Conservation (phyloP, 2,329 filamentous ascomycete species). For the Claviceps citrina region DNA sequence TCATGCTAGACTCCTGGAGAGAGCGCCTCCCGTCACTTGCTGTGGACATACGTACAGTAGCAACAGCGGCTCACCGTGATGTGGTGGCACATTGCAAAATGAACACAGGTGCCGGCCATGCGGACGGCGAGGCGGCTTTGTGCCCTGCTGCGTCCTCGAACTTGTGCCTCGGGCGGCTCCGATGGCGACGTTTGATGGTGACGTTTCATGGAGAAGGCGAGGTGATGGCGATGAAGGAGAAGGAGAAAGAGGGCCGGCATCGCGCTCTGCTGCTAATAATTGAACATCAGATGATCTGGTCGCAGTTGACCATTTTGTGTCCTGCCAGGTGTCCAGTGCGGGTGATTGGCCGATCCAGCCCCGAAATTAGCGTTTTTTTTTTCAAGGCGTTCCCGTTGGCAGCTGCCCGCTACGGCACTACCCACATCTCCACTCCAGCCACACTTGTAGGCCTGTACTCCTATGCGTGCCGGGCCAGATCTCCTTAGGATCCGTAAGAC, state of each 20-base stretch:
- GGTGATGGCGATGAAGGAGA: neutral
- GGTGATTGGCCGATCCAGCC: conserved; percentile 6
- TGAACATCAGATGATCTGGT: neutral
- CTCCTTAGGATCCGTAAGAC: no score
- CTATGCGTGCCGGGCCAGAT: no score
- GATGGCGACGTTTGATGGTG: neutral
- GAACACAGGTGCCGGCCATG: neutral
- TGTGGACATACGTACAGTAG: neutral
- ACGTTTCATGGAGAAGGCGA: neutral
- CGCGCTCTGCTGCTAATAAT: no score
- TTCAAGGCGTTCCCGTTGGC: neutral
- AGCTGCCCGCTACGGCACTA: neutral
- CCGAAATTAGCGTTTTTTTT: conserved; percentile 9
- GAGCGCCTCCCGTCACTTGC: neutral
- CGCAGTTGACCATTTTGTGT: neutral
- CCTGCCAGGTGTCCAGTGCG: neutral
- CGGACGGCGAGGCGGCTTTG: no score
- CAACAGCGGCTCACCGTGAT: conserved; percentile 1
- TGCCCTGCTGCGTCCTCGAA: no score
- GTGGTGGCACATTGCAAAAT: conserved; percentile 1
- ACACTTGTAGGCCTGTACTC: no score
- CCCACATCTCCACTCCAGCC: neutral
- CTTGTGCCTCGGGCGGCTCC: neutral
- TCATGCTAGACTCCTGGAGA: neutral
- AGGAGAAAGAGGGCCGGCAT: neutral